Evolutionary conservation across 2,329 filamentous ascomycete genomes (phyloP), one percentile per base, ranked within the genome.

Genomic region (Aspergillus quadrilineatus): DNA sequence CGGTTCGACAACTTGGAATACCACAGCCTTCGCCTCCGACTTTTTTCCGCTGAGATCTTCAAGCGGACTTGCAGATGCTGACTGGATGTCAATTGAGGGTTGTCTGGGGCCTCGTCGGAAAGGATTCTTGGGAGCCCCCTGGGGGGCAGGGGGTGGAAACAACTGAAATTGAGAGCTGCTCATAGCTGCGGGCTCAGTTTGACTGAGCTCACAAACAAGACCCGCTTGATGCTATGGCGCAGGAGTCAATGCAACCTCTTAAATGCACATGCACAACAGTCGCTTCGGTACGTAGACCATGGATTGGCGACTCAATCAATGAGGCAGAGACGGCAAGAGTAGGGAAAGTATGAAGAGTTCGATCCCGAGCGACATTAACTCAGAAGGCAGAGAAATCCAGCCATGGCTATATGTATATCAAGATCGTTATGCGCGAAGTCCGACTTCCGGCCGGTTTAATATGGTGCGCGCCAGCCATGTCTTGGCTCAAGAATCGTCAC

Each of bases 1-100:
- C 3, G 70, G 71, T 44, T 76, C 68, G 37, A 74, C 70, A 5
- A 76, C 72, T 51, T 71, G 69, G 46, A 75, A 62, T 15, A 75
- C 63, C 45, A 75, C 67, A 4, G 74, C 67, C 50, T 76, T 73
- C 14, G 73, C 69, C 45, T 70, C 53, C 4, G 65, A 49, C 4
- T 60, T 48, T 48, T 73, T 72, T 53, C 61, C 49, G 15, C 68
- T 70, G 50, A 68, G 54, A 8, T 72, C 67, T 29, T 73, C 61
- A 12, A 71, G 61, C 49, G 65, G 63, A 15, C 70, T 66, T 17
- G 71, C 63, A 34, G 67, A 66, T 4, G 57, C 54, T 2, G 64
- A 60, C 22, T 68, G 62, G 17, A 61, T 58, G 28, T 63, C 65
- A 12, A 58, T 30, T 2, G 61, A 57, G 17, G 62, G 61, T 37